Evolutionary conservation across 176 grass and related monocot genomes (phyloP).

Genomic region (Cenchrus purpureus): DNA sequence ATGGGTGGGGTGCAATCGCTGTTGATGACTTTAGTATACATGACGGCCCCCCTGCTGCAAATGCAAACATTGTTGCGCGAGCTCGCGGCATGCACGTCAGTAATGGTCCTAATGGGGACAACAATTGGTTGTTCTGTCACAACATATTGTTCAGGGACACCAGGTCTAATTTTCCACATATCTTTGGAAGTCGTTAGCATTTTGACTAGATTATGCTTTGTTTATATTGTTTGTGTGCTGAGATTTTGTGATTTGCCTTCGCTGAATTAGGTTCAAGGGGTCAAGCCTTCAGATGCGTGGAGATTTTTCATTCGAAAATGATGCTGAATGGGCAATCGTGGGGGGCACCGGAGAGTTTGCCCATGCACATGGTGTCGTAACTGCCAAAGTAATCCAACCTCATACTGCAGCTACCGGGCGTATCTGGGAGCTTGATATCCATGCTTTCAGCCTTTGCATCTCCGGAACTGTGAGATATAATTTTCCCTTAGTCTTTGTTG

Average conservation of each 20-base stretch:
- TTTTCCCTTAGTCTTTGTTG: not conserved
- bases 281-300: not conserved
- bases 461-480: not conserved
- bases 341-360: slow-evolving; percentile 21
- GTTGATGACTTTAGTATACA: not conserved
- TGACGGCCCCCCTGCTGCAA: not conserved
- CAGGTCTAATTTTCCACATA: not conserved
- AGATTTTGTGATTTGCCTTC: not conserved
- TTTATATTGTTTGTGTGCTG: not conserved
- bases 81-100: not conserved
- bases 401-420: not conserved
- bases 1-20: not conserved
- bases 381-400: not conserved
- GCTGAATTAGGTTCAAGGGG: not conserved
- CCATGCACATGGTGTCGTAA: not conserved
- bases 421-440: not conserved
- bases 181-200: too few species aligned
- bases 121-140: not conserved
- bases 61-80: slow-evolving; percentile 5
- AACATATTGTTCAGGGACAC: not conserved
- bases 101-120: not conserved
- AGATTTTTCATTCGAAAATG: not conserved
- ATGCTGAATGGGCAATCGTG: not conserved
- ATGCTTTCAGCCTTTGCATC: not conserved
- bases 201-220: too few species aligned